Evolutionary conservation across 2,329 filamentous ascomycete genomes (phyloP), one percentile per base, ranked within the genome.

Genomic region (Zymoseptoria brevis): DNA sequence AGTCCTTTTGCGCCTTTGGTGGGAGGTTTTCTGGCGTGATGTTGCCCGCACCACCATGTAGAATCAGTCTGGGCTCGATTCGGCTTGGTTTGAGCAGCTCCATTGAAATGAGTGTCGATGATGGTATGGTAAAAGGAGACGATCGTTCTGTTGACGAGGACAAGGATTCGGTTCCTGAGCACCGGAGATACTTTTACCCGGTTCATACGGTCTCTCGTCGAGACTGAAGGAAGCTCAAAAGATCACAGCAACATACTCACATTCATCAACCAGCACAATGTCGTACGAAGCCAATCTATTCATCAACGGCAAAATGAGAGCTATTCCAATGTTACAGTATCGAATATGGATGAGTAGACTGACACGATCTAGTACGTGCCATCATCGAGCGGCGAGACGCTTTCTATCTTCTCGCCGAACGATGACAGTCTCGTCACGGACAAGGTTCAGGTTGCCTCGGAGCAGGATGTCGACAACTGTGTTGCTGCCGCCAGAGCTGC

Each of bases 401-500:
- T 82, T 45, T 72, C 75, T n/a, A 68, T 81, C 4, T 69, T 74
- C 70, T 81, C 79, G 62, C 81, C 81, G 8, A 77, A 75, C 54
- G 76, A 82, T 65, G 76, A 76, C 56, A 75, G 76, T 2, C 66
- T 81, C 8, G 74, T 83, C 1, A 75, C 78, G n/a, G 72, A 80
- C 59, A 75, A 81, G 50, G 75, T 83, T 19, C 65, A 67, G 41
- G 62, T 67, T 50, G 83, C 81, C 41, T 83, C 83, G 2, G 76
- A 81, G 52, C 72, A 76, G 3, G 78, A 85, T 64, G 80, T 82
- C 54, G 74, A 77, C 8, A 77, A 82, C 60, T 85, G 85, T 19
- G 74, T 81, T n/a, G 73, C 75, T 7, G 81, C 85, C 19, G 88
- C 88, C 0, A 77, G 83, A 21, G 77, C 79, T 19, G 88, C 89